These are phyloP conservation scores for Phanerochaete carnosa DNA, from an alignment of 768 basidiomycete species.

Conservation along the genomic window DNA sequence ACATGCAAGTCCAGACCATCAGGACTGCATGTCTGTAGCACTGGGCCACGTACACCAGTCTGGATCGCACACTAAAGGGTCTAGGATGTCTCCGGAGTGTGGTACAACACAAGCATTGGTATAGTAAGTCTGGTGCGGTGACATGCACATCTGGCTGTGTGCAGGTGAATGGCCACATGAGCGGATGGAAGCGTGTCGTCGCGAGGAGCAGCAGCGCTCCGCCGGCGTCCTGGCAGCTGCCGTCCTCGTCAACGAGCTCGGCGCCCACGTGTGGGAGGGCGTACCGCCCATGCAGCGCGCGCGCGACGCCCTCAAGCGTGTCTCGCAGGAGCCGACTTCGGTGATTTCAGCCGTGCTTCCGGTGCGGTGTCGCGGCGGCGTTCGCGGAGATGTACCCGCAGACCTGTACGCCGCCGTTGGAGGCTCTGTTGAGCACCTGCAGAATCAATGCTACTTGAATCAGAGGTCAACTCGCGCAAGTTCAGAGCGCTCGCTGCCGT, in stretches of 20 bases:
- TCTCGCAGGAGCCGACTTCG: background rate
- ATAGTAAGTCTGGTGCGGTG: no score
- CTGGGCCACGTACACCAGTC: no score
- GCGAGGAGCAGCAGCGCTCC: background rate
- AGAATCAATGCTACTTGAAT: no score
- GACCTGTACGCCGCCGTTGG: background rate
- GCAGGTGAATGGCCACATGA: no score
- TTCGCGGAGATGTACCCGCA: background rate
- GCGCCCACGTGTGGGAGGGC: background rate
- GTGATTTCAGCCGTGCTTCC: background rate
- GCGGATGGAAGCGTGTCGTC: background rate
- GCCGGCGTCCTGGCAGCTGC: background rate
- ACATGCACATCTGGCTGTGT: no score
- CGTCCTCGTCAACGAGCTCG: background rate
- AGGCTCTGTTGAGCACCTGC: background rate
- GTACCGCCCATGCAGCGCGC: background rate
- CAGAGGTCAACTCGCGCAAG: no score
- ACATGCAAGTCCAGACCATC: no score
- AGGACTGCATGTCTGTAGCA: no score
- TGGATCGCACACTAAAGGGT: no score
- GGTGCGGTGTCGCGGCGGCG: background rate
- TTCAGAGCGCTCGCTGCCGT: no score
- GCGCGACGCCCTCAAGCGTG: background rate
- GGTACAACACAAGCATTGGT: no score
- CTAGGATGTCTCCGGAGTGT: no score